phyloP scores from a whole-genome alignment of 371 early-diverging fungal species.

The Smittium culicis region DNA sequence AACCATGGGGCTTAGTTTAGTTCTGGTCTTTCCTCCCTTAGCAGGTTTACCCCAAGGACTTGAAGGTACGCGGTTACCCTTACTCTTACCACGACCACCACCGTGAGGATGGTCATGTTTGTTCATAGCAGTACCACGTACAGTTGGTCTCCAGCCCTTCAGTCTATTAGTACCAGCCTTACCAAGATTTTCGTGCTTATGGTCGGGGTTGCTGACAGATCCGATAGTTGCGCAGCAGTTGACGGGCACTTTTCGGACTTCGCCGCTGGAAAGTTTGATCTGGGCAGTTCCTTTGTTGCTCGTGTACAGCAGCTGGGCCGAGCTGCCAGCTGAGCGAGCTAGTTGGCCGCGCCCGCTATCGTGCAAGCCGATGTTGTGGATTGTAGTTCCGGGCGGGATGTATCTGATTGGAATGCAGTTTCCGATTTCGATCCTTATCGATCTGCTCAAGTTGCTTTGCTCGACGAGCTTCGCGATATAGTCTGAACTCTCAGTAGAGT shows the following conservation, averaged over 20 bases:
- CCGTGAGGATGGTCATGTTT: constrained; percentile 98
- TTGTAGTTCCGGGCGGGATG: constrained; percentile 83
- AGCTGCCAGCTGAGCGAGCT: constrained; percentile 79
- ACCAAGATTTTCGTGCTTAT: constrained; percentile 76
- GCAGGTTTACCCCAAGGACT: constrained; percentile 92
- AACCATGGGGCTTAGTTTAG: constrained; percentile 55
- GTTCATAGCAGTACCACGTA: constrained; percentile 90
- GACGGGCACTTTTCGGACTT: constrained; percentile 76
- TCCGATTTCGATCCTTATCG: constrained; percentile 70
- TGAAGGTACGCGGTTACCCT: constrained; percentile 46
- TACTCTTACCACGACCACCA: constrained; percentile 68
- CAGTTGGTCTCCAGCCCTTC: constrained; percentile 79
- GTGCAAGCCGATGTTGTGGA: constrained; percentile 76
- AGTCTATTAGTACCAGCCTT: constrained; percentile 70
- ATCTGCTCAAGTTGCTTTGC: constrained; percentile 41
- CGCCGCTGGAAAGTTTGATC: constrained; percentile 73
- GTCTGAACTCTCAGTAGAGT: not conserved
- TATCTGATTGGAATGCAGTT: constrained; percentile 81
- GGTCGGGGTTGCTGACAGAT: constrained; percentile 79
- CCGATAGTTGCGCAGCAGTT: constrained; percentile 88
- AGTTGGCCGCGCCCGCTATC: constrained; percentile 70
- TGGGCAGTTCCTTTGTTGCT: constrained; percentile 83
- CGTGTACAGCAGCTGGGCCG: constrained; percentile 73
- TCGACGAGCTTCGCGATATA: constrained; percentile 17
- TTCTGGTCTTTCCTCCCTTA: constrained; percentile 90